Percentiles rank a stretch among this genome's conserved stretches.
Conservation (phyloP, 1,284 basidiomycete species). For the Microbotryum saponariae region DNA sequence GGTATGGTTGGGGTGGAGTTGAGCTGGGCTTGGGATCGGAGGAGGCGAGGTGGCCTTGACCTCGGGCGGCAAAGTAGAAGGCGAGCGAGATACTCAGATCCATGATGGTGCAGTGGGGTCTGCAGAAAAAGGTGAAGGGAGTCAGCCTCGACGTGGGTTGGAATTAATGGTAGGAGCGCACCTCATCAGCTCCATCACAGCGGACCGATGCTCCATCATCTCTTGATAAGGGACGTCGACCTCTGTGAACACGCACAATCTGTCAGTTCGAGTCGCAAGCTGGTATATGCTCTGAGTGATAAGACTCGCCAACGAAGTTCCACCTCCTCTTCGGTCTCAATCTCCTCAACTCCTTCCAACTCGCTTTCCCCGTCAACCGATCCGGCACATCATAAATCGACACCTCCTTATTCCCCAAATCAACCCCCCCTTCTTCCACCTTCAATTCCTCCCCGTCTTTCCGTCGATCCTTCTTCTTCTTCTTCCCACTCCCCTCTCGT, state of each 20-base stretch:
- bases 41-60: conserved; percentile 49
- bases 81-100: conserved; percentile 89
- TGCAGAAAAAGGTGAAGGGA: conserved; percentile 54
- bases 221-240: conserved; percentile 76
- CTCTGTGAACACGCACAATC: conserved; percentile 52
- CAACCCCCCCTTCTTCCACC: not conserved
- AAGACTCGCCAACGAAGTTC: conserved; percentile 64
- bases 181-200: conserved; percentile 65
- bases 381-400: conserved; percentile 65
- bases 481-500: conserved; percentile 9
- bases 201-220: conserved; percentile 34
- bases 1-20: conserved; percentile 48
- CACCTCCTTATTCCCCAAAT: conserved; percentile 4
- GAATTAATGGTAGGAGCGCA: not conserved
- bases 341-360: conserved; percentile 63
- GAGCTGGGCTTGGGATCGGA: not conserved
- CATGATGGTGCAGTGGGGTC: conserved; percentile 56
- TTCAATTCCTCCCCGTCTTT: conserved; percentile 7
- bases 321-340: conserved; percentile 68
- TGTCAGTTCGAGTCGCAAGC: not conserved
- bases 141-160: conserved; percentile 27
- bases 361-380: conserved; percentile 67
- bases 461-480: conserved; percentile 21
- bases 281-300: conserved; percentile 3
- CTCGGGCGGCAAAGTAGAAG: conserved; percentile 84